Base-by-base conservation (phyloP, 805 yeast species). In the Hanseniaspora pseudoguilliermondii region DNA sequence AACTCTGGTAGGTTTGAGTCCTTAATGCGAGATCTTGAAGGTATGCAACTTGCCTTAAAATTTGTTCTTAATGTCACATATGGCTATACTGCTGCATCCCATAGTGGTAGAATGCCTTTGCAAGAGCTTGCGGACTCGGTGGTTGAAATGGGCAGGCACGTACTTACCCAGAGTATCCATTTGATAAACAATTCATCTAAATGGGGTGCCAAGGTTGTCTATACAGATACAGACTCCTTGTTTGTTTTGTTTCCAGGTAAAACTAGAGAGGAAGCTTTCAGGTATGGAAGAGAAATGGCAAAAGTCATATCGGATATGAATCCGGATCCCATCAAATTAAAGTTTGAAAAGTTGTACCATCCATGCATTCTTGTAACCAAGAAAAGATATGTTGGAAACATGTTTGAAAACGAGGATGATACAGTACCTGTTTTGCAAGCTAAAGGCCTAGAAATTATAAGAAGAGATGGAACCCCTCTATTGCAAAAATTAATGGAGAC, bases 101-200 rank as follows among this genome's bases (percentile, higher is more conserved):
- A 84, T 64, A 87, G 96, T 9, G 98, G 98, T 0, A 73, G 98
- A 59, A 93, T 93, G 98, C 97, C 98, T 0, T 86, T 93, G 62
- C 82, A 95, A 0, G 97, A 90, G 65, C 76, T 93, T 34, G 96
- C 98, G 0, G 98, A 93, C 69, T 84, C 95, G 13, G 87, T 93
- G 65, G 98, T 93, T 0, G 81, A 89, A 23, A 82, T 93, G 0
- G 98, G 93, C 0, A 73, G 97, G 54, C 97, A 91, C 67, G 84
- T 88, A 0, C 70, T 93, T 50, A 82, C 81, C 54, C 74, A 75
- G 52, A 84, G 96, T 0, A 82, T 88, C 29, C 75, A 76, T 1
- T 63, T 76, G 49, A 90, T 93, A 52, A 95, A 89, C 58, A 58
- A 59, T 0, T 71, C 76, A 16, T 65, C 71, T 2, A 64, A 73